These are phyloP conservation scores for Dalbergia cochinchinensis DNA, from an alignment of 306 rosid genomes.

Conservation along the genomic window DNA sequence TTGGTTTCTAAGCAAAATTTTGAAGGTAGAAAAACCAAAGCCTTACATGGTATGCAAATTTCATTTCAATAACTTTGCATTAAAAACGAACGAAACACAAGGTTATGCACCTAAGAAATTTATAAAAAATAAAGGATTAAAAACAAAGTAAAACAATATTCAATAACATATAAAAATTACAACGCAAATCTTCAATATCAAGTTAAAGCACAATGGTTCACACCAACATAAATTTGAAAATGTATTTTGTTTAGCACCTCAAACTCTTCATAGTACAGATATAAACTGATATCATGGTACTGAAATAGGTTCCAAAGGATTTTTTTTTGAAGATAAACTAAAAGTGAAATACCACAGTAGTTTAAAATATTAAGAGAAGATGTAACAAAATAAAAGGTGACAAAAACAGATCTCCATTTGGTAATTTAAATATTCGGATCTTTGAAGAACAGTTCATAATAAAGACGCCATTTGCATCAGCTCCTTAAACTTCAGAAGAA, in stretches of 20 bases:
- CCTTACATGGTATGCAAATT: conserved; percentile 12
- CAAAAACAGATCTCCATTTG: conserved; percentile 68
- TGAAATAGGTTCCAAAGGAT: conserved; percentile 56
- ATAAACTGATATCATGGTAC: conserved; percentile 49
- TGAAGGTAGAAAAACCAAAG: neutral
- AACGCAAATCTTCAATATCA: conserved; percentile 32
- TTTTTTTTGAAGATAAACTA: conserved; percentile 57
- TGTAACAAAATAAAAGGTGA: conserved; percentile 33
- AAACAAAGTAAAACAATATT: conserved; percentile 11
- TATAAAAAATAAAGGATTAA: conserved; percentile 21
- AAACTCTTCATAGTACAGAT: conserved; percentile 48
- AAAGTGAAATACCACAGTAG: conserved; percentile 69
- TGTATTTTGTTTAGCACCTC: conserved; percentile 56
- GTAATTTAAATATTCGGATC: conserved; percentile 68
- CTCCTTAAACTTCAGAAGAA: conserved; percentile 99
- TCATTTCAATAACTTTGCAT: neutral
- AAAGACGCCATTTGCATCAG: conserved; percentile 81
- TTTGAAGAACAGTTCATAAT: conserved; percentile 64
- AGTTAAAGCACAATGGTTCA: conserved; percentile 45
- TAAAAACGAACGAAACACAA: conserved; percentile 10
- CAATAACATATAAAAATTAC: conserved; percentile 39
- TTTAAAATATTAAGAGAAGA: conserved; percentile 52
- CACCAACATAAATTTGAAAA: conserved; percentile 52
- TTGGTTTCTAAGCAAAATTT: conserved; percentile 18
- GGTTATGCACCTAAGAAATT: neutral